Conservation (phyloP, 495 filamentous ascomycete genomes). For the Podospora tetraspora region DNA sequence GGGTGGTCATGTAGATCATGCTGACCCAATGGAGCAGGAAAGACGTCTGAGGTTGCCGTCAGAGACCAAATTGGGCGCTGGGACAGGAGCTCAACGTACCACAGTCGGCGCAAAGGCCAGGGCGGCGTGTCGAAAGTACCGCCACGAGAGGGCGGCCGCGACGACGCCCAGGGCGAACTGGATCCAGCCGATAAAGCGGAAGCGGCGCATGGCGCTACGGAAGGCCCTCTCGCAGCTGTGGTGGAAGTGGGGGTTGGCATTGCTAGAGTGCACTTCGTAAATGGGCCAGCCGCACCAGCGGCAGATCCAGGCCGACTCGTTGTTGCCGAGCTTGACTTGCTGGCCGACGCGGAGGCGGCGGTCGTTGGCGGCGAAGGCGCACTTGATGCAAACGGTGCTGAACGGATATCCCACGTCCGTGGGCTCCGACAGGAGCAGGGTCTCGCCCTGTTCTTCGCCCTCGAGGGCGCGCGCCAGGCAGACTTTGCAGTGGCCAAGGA, state of each 20-base stretch:
- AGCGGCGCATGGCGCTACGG: constrained; percentile 20
- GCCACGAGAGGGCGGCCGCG: constrained; percentile 21
- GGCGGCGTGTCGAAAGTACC: constrained; percentile 18
- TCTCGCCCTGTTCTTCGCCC: not conserved
- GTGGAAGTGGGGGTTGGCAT: constrained; percentile 26
- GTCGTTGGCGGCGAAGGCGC: constrained; percentile 22
- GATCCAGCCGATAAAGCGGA: constrained; percentile 25
- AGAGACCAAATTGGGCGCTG: not conserved
- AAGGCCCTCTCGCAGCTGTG: constrained; percentile 24
- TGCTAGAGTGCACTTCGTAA: constrained; percentile 5
- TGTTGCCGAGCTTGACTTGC: constrained; percentile 22
- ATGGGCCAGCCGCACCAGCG: constrained; percentile 30
- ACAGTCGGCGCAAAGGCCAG: constrained; percentile 28
- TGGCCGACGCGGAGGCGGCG: constrained; percentile 19
- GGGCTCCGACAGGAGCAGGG: constrained; percentile 15
- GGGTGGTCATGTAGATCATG: constrained; percentile 17
- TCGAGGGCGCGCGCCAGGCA: constrained; percentile 23
- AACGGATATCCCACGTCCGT: constrained; percentile 24
- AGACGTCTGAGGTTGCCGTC: constrained; percentile 11
- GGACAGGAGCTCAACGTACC: constrained; percentile 16
- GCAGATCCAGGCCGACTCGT: constrained; percentile 21
- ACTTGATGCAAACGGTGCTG: constrained; percentile 22
- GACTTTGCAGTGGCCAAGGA: constrained; percentile 24
- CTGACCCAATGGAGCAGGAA: constrained; percentile 30
- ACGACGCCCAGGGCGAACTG: constrained; percentile 26